Conservation (phyloP, 2,329 filamentous ascomycete species). For the Neurospora sp. region DNA sequence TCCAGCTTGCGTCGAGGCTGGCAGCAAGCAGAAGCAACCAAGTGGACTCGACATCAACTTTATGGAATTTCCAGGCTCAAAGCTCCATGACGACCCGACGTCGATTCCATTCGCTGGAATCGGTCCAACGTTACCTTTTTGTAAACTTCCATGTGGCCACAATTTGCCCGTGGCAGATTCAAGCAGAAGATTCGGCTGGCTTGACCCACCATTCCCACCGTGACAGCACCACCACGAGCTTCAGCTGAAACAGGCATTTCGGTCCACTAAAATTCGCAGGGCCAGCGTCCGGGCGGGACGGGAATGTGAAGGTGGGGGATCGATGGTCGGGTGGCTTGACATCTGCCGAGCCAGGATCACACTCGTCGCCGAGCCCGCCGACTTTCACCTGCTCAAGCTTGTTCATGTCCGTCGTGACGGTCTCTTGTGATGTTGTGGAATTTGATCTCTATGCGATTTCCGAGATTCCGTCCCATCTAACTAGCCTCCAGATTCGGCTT, state of each 20-base stretch:
- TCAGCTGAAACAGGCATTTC: constrained; percentile 1
- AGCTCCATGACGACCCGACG: neutral
- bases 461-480: neutral
- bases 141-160: constrained; percentile 20
- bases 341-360: constrained; percentile 16
- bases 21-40: neutral
- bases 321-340: constrained; percentile 7
- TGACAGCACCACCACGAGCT: neutral
- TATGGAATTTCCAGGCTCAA: neutral
- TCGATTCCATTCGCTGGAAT: neutral
- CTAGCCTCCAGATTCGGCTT: constrained; percentile 1
- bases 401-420: neutral
- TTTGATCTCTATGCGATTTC: constrained; percentile 8
- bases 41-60: neutral
- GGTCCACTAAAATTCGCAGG: constrained; percentile 15
- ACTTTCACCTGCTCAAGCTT: neutral
- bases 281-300: neutral
- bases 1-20: neutral
- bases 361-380: neutral
- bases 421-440: constrained; percentile 4
- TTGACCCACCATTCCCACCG: neutral
- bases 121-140: constrained; percentile 12
- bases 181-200: constrained; percentile 8
- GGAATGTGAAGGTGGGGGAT: constrained; percentile 1
- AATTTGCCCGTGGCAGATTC: constrained; percentile 9